A percentile compares a stretch with the other conserved stretches of the same genome.
Evolutionary conservation across 2,329 filamentous ascomycete species (phyloP).

Genomic region (Penicillium concentricum): DNA sequence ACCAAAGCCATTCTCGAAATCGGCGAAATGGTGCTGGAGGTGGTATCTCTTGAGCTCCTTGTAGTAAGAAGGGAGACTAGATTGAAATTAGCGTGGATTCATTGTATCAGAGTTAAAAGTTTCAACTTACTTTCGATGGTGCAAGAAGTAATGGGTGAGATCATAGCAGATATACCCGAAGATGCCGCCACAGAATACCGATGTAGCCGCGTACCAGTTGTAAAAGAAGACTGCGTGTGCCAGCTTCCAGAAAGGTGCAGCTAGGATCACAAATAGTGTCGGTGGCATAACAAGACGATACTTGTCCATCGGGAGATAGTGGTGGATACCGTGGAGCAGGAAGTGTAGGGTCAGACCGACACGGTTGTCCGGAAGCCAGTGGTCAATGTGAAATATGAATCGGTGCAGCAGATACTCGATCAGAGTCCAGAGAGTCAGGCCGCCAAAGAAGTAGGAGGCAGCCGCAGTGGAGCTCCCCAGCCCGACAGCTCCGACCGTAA

Average conservation of each 20-base stretch:
- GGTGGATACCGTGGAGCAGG: constrained; percentile 92
- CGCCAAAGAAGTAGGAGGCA: constrained; percentile 65
- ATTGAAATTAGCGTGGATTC: constrained; percentile 10
- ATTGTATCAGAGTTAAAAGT: background rate
- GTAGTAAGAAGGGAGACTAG: constrained; percentile 79
- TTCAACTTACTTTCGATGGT: constrained; percentile 74
- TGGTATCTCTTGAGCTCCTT: constrained; percentile 95
- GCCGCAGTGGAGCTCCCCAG: constrained; percentile 52
- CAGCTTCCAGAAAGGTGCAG: constrained; percentile 87
- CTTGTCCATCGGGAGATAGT: constrained; percentile 99
- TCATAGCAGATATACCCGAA: constrained; percentile 98
- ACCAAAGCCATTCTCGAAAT: constrained; percentile 96
- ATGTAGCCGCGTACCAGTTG: constrained; percentile 77
- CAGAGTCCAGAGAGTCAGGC: constrained; percentile 80
- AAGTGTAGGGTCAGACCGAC: constrained; percentile 87
- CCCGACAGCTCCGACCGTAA: constrained; percentile 62
- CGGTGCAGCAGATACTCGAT: constrained; percentile 87
- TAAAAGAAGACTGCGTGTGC: constrained; percentile 79
- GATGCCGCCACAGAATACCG: constrained; percentile 83
- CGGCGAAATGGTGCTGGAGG: constrained; percentile 93
- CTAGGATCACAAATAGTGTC: constrained; percentile 77
- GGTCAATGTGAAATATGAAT: constrained; percentile 90
- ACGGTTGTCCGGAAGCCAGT: constrained; percentile 88
- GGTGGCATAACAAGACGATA: constrained; percentile 97
- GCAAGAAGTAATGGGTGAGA: constrained; percentile 96